Percentiles rank a stretch among this genome's conserved stretches.
Evolutionary conservation across 805 yeast species (phyloP).

Genomic region (Saccharomycopsis lassenensis): DNA sequence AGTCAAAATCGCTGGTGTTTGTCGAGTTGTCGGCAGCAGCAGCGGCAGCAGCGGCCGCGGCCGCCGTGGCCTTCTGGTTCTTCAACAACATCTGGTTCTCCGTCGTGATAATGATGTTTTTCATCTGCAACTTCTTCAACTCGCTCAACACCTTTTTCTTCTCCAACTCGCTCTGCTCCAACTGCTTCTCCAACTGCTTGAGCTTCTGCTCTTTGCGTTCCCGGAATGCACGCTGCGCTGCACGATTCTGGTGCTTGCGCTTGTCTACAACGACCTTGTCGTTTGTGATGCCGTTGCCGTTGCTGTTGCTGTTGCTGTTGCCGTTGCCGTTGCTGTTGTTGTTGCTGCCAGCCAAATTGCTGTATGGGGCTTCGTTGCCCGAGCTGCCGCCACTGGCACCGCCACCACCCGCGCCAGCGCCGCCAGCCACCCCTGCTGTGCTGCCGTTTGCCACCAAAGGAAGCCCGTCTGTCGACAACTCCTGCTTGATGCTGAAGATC

Average conservation of each 20-base stretch:
- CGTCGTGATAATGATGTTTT: conserved; percentile 43
- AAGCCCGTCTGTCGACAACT: conserved; percentile 1
- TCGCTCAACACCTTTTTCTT: conserved; percentile 36
- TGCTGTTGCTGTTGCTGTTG: neutral
- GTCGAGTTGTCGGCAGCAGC: too few species aligned
- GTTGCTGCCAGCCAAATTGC: neutral
- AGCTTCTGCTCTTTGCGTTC: conserved; percentile 67
- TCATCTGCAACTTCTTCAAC: conserved; percentile 40
- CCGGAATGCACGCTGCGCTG: conserved; percentile 81
- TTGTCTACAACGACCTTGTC: conserved; percentile 30
- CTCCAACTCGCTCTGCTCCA: conserved; percentile 47
- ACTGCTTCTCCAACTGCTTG: conserved; percentile 52
- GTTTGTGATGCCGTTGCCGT: neutral
- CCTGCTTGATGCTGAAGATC: conserved; percentile 11
- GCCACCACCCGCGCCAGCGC: conserved; percentile 1
- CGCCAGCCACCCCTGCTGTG: neutral
- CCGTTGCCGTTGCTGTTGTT: neutral
- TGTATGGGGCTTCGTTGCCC: conserved; percentile 1
- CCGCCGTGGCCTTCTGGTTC: conserved; percentile 17
- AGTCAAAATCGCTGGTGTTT: too few species aligned
- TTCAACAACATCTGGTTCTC: conserved; percentile 50
- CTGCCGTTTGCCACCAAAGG: conserved; percentile 1
- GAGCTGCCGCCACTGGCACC: neutral
- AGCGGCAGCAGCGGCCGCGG: too few species aligned
- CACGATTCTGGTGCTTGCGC: conserved; percentile 71